Percentiles rank a stretch among this genome's conserved stretches.
phyloP scores from a whole-genome alignment of 139 green algal genomes.

The Coelastrella sp. region DNA sequence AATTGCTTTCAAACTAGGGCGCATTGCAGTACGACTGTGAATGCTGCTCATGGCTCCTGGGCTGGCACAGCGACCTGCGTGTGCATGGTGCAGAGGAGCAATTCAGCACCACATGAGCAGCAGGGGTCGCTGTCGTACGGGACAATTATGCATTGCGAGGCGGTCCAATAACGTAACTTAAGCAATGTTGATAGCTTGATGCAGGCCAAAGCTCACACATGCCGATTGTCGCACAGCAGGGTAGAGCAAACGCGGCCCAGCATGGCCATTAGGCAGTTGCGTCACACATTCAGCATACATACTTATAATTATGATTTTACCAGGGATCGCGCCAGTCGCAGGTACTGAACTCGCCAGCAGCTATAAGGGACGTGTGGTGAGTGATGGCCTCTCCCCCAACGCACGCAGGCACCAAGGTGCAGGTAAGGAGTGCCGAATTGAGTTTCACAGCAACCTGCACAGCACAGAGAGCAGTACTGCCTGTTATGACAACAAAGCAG shows the following conservation, averaged over 20 bases:
- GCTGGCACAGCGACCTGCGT: neutral
- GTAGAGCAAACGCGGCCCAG: neutral
- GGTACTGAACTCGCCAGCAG: neutral
- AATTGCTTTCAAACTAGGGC: neutral
- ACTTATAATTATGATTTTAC: neutral
- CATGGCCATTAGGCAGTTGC: neutral
- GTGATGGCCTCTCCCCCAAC: too few species aligned
- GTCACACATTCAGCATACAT: too few species aligned
- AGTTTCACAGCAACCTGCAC: too few species aligned
- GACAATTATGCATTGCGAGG: neutral
- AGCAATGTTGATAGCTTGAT: neutral
- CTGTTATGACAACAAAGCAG: too few species aligned
- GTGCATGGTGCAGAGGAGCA: neutral
- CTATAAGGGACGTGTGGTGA: neutral
- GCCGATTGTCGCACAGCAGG: neutral
- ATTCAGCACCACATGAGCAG: neutral
- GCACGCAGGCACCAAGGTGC: too few species aligned
- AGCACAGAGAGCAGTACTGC: too few species aligned
- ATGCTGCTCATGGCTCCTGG: slow-evolving; percentile 24
- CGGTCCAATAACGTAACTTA: neutral
- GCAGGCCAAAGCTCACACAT: neutral
- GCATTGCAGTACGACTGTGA: slow-evolving; percentile 20
- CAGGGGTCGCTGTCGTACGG: neutral
- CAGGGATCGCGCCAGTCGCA: neutral
- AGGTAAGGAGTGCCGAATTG: too few species aligned